A percentile compares a stretch with the other conserved stretches of the same genome.
phyloP scores from a whole-genome alignment of 2,329 filamentous ascomycete species.

The Pestalotiopsis sp. region DNA sequence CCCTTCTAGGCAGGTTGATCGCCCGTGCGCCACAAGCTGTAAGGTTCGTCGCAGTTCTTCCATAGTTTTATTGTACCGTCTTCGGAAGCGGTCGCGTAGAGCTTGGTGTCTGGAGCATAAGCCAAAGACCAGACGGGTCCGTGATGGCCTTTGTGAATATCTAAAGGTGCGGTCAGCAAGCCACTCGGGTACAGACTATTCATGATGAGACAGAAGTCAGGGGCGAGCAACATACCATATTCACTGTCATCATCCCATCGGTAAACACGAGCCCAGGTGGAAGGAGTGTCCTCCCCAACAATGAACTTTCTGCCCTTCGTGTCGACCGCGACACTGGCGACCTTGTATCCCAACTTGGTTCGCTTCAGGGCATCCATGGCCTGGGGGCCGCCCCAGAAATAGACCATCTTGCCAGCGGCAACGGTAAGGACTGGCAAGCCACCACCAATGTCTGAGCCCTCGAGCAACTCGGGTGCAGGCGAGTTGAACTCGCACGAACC shows the following conservation, averaged over 20 bases:
- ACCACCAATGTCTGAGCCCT: slow-evolving; percentile 64
- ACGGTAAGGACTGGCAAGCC: slow-evolving; percentile 79
- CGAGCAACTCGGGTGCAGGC: slow-evolving; percentile 60
- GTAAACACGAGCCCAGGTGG: slow-evolving; percentile 97
- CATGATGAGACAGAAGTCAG: not conserved
- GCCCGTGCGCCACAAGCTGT: slow-evolving; percentile 58
- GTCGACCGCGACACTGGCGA: slow-evolving; percentile 89
- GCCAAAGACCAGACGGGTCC: slow-evolving; percentile 95
- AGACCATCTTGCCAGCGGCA: slow-evolving; percentile 90
- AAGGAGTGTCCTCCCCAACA: slow-evolving; percentile 81
- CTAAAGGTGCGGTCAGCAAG: slow-evolving; percentile 43
- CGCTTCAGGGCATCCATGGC: slow-evolving; percentile 78
- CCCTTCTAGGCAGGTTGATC: slow-evolving; percentile 39
- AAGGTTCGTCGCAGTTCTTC: slow-evolving; percentile 70
- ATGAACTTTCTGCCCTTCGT: slow-evolving; percentile 80
- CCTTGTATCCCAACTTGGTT: slow-evolving; percentile 78
- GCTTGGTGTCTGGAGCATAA: slow-evolving; percentile 92
- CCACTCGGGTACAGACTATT: not conserved
- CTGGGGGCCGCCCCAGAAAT: slow-evolving; percentile 81
- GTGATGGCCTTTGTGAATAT: slow-evolving; percentile 95
- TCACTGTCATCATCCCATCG: slow-evolving; percentile 83
- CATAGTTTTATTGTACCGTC: slow-evolving; percentile 96
- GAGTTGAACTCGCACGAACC: slow-evolving; percentile 89
- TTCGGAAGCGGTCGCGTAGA: slow-evolving; percentile 95
- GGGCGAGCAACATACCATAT: slow-evolving; percentile 56